Evolutionary conservation across 2,329 filamentous ascomycete genomes (phyloP).

Genomic region (Exophiala sp.): DNA sequence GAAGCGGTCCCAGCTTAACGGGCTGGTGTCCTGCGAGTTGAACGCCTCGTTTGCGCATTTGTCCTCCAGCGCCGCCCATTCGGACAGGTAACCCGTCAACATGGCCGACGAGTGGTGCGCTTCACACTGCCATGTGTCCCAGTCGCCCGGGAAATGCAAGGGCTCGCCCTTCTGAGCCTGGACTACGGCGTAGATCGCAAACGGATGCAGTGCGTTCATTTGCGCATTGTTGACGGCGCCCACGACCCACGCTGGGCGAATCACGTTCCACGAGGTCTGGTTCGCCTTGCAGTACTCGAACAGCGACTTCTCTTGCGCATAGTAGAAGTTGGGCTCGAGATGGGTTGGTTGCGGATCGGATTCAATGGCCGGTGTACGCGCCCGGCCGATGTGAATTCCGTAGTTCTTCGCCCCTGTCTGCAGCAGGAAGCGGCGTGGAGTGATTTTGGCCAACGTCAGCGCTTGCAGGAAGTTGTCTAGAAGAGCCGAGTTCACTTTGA

Average conservation of each 20-base stretch:
- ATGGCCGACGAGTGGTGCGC: constrained; percentile 41
- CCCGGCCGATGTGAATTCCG: constrained; percentile 45
- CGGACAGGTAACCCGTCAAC: constrained; percentile 46
- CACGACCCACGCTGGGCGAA: constrained; percentile 45
- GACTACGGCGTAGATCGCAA: constrained; percentile 48
- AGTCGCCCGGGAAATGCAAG: constrained; percentile 43
- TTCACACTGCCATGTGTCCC: constrained; percentile 42
- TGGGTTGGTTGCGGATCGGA: constrained; percentile 39
- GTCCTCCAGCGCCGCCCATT: constrained; percentile 46
- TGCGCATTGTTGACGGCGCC: constrained; percentile 33
- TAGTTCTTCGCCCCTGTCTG: constrained; percentile 53
- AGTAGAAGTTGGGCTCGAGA: constrained; percentile 52
- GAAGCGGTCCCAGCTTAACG: constrained; percentile 45
- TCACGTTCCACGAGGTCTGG: constrained; percentile 42
- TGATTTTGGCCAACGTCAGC: constrained; percentile 39
- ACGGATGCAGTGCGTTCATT: constrained; percentile 47
- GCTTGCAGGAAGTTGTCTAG: constrained; percentile 46
- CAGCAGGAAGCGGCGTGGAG: constrained; percentile 44
- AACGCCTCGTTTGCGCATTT: constrained; percentile 43
- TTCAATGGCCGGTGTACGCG: constrained; percentile 42
- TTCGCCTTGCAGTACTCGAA: constrained; percentile 39
- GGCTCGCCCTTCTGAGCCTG: constrained; percentile 39
- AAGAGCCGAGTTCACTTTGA: constrained; percentile 42
- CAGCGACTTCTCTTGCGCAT: constrained; percentile 49
- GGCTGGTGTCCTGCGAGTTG: constrained; percentile 44